Base-by-base conservation (phyloP, 2,329 filamentous ascomycete genomes). In the Cytospora paraplurivora region DNA sequence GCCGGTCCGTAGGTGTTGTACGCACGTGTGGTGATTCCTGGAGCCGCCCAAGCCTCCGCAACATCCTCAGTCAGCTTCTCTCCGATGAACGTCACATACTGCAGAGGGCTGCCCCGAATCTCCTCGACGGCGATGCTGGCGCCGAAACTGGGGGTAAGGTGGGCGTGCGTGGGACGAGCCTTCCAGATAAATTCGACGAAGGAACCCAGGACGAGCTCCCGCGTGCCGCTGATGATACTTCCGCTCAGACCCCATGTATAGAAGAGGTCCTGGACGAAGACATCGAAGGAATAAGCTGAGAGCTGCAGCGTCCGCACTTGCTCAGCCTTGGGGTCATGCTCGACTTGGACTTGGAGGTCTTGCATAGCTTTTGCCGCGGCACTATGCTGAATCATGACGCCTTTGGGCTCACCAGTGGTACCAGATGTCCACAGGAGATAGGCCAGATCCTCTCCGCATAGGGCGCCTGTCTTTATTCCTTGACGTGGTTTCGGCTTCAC, bases 211-310 rank as follows among this genome's bases (percentile, higher is more conserved):
- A 88, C 73, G 17, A 83, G 75, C 61, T 86, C 83, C 63, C 85
- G 84, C 1, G 77, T 79, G 0, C 82, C 82, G 32, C 84, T 81
- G 69, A 85, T 86, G n/a, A 89, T 73, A 35, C 79, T 81, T 73
- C 87, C 85, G 7, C 86, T 85, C n/a, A 76, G 76, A 63, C 81
- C 77, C 81, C 85, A 87, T 1, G 86, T 77, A 69, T 85, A 87
- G 70, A 89, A 88, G 12, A 88, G 84, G 67, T 88, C 87, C 68
- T 88, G 87, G 0, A 88, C 83, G 34, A 75, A 79, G 38, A 59
- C 62, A 17, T 63, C 62, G 56, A 63, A 63, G 21, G 62, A 59
- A 38, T 54, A 55, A 1, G 56, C 54, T 32, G 62, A 63, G 33
- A 59, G 50, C 50, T 59, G 56, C 38, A 63, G 38, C n/a, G 54